phyloP scores from a whole-genome alignment of 345 rosid genomes.

The Camelina hispida region DNA sequence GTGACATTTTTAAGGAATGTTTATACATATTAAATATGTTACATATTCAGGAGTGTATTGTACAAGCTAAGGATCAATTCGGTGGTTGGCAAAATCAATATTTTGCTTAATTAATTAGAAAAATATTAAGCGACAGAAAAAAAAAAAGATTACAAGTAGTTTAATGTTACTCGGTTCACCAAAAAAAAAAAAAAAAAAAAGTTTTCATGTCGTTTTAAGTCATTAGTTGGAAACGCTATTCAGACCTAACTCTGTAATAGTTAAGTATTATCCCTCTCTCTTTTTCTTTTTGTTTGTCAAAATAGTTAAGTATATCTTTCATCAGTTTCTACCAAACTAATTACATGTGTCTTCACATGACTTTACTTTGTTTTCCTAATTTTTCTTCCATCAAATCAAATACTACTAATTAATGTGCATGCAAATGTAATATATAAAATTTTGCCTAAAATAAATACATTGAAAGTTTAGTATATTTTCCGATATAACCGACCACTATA shows the following conservation, averaged over 20 bases:
- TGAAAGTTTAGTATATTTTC: not conserved
- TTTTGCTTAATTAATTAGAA: not conserved
- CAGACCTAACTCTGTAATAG: slow-evolving; percentile 36
- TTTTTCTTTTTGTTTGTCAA: not conserved
- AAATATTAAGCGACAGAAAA: not conserved
- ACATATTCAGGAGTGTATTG: slow-evolving; percentile 1
- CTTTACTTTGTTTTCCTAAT: slow-evolving; percentile 16
- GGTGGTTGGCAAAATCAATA: not conserved
- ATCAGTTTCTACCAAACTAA: slow-evolving; percentile 35
- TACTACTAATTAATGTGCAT: slow-evolving; percentile 14
- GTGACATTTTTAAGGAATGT: no score
- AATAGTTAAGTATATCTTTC: slow-evolving; percentile 43
- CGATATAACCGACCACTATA: slow-evolving; percentile 11
- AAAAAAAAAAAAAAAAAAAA: not conserved
- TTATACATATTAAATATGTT: no score
- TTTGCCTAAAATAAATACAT: not conserved
- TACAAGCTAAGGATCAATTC: slow-evolving; percentile 11
- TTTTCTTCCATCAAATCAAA: slow-evolving; percentile 4
- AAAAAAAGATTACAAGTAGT: slow-evolving; percentile 9
- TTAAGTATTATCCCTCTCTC: slow-evolving; percentile 28
- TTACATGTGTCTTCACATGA: slow-evolving; percentile 37
- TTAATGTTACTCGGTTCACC: not conserved
- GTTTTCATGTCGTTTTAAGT: slow-evolving; percentile 26
- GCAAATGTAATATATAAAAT: not conserved
- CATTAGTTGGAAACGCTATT: slow-evolving; percentile 28